Base-by-base conservation (phyloP, 208 protist species). In the Leishmania gerbilli region DNA sequence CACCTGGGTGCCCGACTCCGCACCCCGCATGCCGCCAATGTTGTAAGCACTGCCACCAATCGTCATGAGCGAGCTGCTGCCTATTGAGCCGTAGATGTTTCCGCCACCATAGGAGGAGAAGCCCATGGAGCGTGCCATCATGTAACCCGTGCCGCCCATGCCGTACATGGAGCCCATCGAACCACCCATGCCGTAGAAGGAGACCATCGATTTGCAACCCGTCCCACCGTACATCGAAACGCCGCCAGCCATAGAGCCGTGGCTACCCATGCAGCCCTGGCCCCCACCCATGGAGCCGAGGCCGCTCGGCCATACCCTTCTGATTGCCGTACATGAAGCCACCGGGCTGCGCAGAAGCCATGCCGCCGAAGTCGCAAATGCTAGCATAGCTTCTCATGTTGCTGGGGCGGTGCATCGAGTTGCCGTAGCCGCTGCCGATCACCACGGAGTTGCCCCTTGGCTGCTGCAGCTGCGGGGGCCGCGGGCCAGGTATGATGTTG, bases 11-110 rank as follows among this genome's bases (percentile, higher is more conserved):
- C 78, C 62, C 31, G 72, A 71, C 42, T 80, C 76, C 53, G 49
- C 79, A 68, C 86, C 83, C 71, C 87, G 90, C 83, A 90, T 89
- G 77, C 81, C 85, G 45, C 84, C 77, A 55, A 87, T 87, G 74
- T 77, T 76, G 71, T 74, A 69, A 49, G 64, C 74, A 64, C 40
- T 78, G 71, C 65, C 82, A 55, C 76, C 82, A 40, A 76, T 45
- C 76, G 60, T 53, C 31, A 65, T 55, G 27, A 76, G 62, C 31
- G 77, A 86, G 42, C 62, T 67, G 71, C 77, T 76, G 17, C 74
- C 71, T 58, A 82, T 83, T 3, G 65, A 74, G 62, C 85, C 85
- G 74, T 89, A 89, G 40, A 88, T 80, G 62, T 78, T 87, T 31
- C 79, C 79, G 21, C 81, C 81, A 53, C 81, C 81, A 76, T 80